These are phyloP conservation scores for Zalaria obscura DNA, from an alignment of 2,329 filamentous ascomycete species.

Conservation along the genomic window DNA sequence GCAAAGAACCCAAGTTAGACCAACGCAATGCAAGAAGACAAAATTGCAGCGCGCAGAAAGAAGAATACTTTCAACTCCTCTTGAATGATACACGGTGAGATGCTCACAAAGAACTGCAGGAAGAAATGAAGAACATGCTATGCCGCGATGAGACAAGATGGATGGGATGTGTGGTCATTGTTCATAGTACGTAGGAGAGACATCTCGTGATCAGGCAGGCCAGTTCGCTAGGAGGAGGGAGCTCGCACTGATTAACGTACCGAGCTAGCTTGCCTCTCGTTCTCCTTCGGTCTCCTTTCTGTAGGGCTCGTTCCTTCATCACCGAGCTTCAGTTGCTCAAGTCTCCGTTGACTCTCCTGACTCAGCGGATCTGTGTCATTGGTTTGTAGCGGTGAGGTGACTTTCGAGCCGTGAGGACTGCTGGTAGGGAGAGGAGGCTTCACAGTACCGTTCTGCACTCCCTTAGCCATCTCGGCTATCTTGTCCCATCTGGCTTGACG, in stretches of 20 bases:
- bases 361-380: constrained; percentile 64
- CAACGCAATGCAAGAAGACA: not conserved
- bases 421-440: constrained; percentile 9
- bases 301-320: constrained; percentile 40
- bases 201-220: not conserved
- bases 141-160: not conserved
- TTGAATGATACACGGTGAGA: not conserved
- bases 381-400: constrained; percentile 28
- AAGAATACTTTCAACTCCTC: not conserved
- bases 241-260: constrained; percentile 19
- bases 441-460: constrained; percentile 39
- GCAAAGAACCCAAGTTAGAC: not conserved
- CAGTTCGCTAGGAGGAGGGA: not conserved
- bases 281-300: constrained; percentile 33
- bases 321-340: constrained; percentile 82
- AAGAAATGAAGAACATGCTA: not conserved
- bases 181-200: too few relatives aligned
- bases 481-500: constrained; percentile 83
- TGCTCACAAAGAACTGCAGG: not conserved
- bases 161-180: too few relatives aligned
- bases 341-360: constrained; percentile 25
- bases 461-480: constrained; percentile 65
- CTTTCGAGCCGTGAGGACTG: constrained; percentile 16
- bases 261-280: constrained; percentile 18
- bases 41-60: not conserved